phyloP scores from a whole-genome alignment of 176 grass and related monocot genomes.

The Triticum aestivum region IWGSC_CS_RefSeq_v2.1 NC_057805.1:338470637-338471136 shows the following conservation, averaged over 20 bases:
- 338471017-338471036: background rate
- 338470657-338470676: slow-evolving; percentile 68
- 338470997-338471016: background rate
- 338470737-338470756: slow-evolving; percentile 40
- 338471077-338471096: background rate
- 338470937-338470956: slow-evolving; percentile 58
- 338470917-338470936: slow-evolving; percentile 82
- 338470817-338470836: slow-evolving; percentile 82
- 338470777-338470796: slow-evolving; percentile 72
- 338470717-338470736: slow-evolving; percentile 53
- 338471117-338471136: slow-evolving; percentile 38
- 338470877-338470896: slow-evolving; percentile 82
- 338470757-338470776: slow-evolving; percentile 63
- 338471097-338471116: background rate
- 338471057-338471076: background rate
- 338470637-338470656: slow-evolving; percentile 91
- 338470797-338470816: slow-evolving; percentile 88
- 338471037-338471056: background rate
- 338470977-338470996: background rate
- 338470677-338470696: slow-evolving; percentile 55
- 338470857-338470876: slow-evolving; percentile 63
- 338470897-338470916: slow-evolving; percentile 75
- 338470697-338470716: slow-evolving; percentile 76
- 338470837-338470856: slow-evolving; percentile 70
- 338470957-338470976: background rate